Evolutionary conservation across 306 rosid genomes (phyloP), one percentile per base, ranked within the genome.

Genomic region (Sechiopsis laciniata): DNA sequence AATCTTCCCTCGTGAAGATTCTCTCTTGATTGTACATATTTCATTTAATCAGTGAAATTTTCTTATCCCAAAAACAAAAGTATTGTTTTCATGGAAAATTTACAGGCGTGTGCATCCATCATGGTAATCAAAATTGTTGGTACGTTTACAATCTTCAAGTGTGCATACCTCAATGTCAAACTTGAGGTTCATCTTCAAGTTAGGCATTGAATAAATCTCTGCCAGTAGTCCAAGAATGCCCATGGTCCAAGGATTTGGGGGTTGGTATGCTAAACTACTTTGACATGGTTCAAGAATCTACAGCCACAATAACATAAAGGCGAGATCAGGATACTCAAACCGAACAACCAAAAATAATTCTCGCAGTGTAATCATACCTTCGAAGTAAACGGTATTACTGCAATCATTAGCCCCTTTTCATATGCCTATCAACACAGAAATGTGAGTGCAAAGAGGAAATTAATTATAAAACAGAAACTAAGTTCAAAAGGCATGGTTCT

Each of bases 181-280:
- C 90, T 95, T 95, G 65, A 95, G 95, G 80, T 95, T 95, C 99
- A 95, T 91, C 80, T 95, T 95, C 83, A 95, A 88, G 87, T 95
- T 95, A 62, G 96, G 97, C 99, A 95, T 91, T 78, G 97, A 95
- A 88, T 89, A 95, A 71, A 95, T 91, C 87, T 95, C 99, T 75
- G 86, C 91, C 72, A 95, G 97, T 75, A 95, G 85, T 84, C 96
- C 99, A 83, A 95, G 89, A 85, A 95, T 95, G 79, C 99, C 97
- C 99, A 95, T 89, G 58, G 99, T 91, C 99, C 99, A 95, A 64
- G 99, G 99, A 80, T 95, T 95, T 21, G 99, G 99, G 20, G 99
- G 99, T 78, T 89, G 97, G 79, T 95, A 95, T 1, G 99, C 99
- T 77, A 89, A 83, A 84, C 99, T 95, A 76, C 70, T 89, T 77